phyloP scores from a whole-genome alignment of 305 asterid genomes.

The Nicotiana rustica region DNA sequence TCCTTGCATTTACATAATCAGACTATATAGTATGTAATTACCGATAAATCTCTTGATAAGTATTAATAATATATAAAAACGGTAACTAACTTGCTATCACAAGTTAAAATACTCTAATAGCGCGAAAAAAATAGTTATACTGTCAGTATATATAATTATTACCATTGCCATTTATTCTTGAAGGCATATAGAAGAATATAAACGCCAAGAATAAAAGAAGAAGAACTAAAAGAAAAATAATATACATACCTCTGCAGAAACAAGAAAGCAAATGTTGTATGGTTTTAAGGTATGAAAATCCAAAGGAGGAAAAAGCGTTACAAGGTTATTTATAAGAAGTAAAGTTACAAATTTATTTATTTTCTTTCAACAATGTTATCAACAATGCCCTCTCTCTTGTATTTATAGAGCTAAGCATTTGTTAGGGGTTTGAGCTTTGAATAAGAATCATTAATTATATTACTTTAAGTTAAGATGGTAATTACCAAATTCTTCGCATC shows the following conservation, averaged over 20 bases:
- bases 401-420: slow-evolving; percentile 21
- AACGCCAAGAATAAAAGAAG: background rate
- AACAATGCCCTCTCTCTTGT: slow-evolving; percentile 22
- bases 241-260: background rate
- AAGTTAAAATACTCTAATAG: background rate
- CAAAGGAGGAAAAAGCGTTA: background rate
- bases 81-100: background rate
- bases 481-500: background rate
- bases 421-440: background rate
- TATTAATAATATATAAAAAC: no score
- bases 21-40: background rate
- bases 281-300: background rate
- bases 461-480: background rate
- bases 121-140: no score
- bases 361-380: background rate
- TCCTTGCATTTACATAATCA: background rate
- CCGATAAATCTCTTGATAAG: background rate
- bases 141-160: background rate
- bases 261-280: background rate
- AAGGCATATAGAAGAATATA: background rate
- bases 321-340: slow-evolving; percentile 8
- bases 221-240: background rate
- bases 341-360: slow-evolving; percentile 8
- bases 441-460: background rate
- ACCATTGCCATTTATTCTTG: no score